Percentiles rank a stretch among this genome's conserved stretches.
Evolutionary conservation across 2,329 filamentous ascomycete genomes (phyloP).

Genomic region (Chaetomium strumarium): DNA sequence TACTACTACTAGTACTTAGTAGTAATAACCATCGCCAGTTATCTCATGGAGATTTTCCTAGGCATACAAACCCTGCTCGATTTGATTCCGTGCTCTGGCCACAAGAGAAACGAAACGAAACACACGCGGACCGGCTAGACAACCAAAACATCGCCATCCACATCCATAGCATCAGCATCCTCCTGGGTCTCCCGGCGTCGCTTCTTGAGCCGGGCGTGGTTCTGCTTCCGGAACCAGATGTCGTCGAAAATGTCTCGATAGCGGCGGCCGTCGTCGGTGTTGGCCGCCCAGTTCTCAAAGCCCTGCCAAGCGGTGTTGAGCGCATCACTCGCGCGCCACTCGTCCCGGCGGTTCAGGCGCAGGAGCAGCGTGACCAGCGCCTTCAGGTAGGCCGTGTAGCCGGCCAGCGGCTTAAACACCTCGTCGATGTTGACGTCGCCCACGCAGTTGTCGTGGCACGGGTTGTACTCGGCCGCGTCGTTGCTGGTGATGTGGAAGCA

Average conservation of each 20-base stretch:
- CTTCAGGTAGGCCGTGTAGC: conserved; percentile 27
- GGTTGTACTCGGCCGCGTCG: not conserved
- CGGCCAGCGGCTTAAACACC: conserved; percentile 24
- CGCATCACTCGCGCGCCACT: conserved; percentile 11
- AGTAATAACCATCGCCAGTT: too few relatives aligned
- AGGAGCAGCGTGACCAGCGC: conserved; percentile 22
- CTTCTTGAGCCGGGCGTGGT: conserved; percentile 10
- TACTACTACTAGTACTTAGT: too few relatives aligned
- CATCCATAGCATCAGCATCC: not conserved
- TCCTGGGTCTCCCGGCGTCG: not conserved
- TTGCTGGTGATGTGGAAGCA: conserved; percentile 21
- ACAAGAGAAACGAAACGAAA: not conserved
- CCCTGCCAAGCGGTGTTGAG: conserved; percentile 13
- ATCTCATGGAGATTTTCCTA: too few relatives aligned
- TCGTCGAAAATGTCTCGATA: conserved; percentile 32
- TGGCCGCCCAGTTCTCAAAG: conserved; percentile 29
- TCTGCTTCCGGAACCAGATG: conserved; percentile 17
- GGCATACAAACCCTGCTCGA: too few relatives aligned
- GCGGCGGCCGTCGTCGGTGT: conserved; percentile 28
- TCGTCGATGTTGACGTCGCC: conserved; percentile 30
- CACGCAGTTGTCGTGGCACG: conserved; percentile 20
- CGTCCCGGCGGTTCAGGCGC: conserved; percentile 9
- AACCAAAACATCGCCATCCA: conserved; percentile 1
- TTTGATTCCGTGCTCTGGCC: too few relatives aligned
- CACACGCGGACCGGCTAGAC: not conserved